Conservation (phyloP, 2,329 filamentous ascomycete species). For the Cytospora schulzeri region DNA sequence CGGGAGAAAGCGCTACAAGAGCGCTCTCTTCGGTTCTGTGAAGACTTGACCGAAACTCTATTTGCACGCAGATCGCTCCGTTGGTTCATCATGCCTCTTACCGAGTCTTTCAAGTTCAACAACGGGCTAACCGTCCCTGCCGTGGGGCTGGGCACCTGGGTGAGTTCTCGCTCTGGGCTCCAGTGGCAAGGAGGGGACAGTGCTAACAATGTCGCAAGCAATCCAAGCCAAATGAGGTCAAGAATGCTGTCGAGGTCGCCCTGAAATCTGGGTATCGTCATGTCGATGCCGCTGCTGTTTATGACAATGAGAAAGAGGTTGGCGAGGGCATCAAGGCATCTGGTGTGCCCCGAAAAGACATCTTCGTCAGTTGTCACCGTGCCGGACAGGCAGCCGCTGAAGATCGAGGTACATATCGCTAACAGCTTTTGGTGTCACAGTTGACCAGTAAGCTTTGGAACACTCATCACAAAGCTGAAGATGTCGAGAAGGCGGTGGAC, state of each 20-base stretch:
- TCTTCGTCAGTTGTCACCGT: conserved; percentile 32
- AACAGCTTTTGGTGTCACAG: neutral
- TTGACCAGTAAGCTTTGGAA: conserved; percentile 61
- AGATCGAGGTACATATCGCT: neutral
- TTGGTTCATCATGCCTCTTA: conserved; percentile 11
- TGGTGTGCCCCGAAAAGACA: conserved; percentile 35
- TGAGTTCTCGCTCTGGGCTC: neutral
- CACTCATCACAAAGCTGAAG: conserved; percentile 46
- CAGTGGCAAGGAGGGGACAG: neutral
- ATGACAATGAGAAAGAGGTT: conserved; percentile 40
- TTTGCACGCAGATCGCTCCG: neutral
- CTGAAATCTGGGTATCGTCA: conserved; percentile 39
- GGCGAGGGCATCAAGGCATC: conserved; percentile 40
- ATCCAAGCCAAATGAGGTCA: conserved; percentile 57
- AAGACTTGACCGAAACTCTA: neutral
- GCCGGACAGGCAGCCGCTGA: neutral
- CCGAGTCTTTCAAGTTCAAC: conserved; percentile 23
- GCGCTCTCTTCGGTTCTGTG: neutral
- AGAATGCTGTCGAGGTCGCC: conserved; percentile 47
- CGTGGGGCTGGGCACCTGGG: conserved; percentile 26
- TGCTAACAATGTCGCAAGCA: conserved; percentile 15
- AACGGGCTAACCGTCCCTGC: conserved; percentile 19
- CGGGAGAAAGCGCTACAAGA: neutral
- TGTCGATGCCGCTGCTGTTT: conserved; percentile 44
- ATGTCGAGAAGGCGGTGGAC: conserved; percentile 46